Evolutionary conservation across 2,329 filamentous ascomycete genomes (phyloP).

Genomic region (Thielaviopsis euricoi): DNA sequence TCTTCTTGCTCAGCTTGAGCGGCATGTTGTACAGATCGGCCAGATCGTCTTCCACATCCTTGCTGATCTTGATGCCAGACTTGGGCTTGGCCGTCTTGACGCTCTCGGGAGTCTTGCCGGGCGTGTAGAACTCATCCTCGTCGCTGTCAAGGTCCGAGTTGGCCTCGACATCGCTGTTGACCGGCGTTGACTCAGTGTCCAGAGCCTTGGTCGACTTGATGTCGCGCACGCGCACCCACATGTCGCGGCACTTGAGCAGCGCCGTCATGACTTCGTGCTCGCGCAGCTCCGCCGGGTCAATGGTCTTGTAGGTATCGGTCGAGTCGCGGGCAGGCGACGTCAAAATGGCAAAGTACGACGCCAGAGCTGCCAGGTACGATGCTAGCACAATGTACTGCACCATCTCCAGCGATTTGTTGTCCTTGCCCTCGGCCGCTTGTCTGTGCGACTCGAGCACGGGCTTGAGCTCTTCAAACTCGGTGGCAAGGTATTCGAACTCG

Average conservation of each 20-base stretch:
- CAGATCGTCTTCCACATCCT: slow-evolving; percentile 52
- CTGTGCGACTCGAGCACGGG: slow-evolving; percentile 43
- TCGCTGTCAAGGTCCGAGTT: slow-evolving; percentile 16
- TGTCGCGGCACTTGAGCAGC: slow-evolving; percentile 58
- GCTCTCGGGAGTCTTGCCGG: slow-evolving; percentile 14
- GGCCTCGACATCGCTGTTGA: slow-evolving; percentile 22
- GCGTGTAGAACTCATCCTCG: slow-evolving; percentile 14
- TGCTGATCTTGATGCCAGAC: slow-evolving; percentile 31
- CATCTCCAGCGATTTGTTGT: slow-evolving; percentile 37
- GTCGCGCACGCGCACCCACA: slow-evolving; percentile 62
- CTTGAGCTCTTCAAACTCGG: slow-evolving; percentile 63
- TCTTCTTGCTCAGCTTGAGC: slow-evolving; percentile 30
- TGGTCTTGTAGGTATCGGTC: slow-evolving; percentile 35
- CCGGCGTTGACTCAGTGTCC: slow-evolving; percentile 14
- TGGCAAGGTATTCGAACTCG: slow-evolving; percentile 73
- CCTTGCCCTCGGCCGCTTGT: slow-evolving; percentile 36
- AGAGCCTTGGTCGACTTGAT: slow-evolving; percentile 33
- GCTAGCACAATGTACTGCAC: slow-evolving; percentile 67
- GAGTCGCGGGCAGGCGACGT: slow-evolving; percentile 56
- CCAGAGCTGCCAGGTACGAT: slow-evolving; percentile 71
- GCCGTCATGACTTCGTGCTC: slow-evolving; percentile 86
- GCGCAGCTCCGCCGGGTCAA: slow-evolving; percentile 64
- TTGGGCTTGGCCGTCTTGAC: slow-evolving; percentile 23
- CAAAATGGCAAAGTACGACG: slow-evolving; percentile 91
- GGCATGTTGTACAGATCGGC: slow-evolving; percentile 51